Conservation (phyloP, 2,329 filamentous ascomycete genomes). For the Akanthomyces lecanii region DNA sequence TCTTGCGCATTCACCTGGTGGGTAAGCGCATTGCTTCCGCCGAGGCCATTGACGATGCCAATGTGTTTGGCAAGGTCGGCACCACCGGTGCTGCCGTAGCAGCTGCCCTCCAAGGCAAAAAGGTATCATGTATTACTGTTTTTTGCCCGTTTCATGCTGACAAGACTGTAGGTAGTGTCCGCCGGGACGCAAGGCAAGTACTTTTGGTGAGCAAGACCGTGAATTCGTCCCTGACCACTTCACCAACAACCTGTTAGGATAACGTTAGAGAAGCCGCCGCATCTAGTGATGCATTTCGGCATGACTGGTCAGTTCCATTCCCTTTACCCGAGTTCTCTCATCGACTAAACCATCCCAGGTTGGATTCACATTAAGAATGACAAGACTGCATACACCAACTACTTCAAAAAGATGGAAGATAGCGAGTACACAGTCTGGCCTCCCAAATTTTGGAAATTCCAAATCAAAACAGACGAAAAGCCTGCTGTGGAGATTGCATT, state of each 20-base stretch:
- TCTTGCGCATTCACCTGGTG: conserved; percentile 75
- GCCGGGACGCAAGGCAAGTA: conserved; percentile 93
- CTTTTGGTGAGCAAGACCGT: conserved; percentile 62
- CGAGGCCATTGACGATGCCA: conserved; percentile 70
- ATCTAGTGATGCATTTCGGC: conserved; percentile 85
- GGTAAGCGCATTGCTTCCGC: conserved; percentile 73
- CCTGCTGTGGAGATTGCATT: conserved; percentile 65
- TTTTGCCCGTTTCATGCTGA: background rate
- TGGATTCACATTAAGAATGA: conserved; percentile 87
- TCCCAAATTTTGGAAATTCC: conserved; percentile 85
- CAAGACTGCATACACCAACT: conserved; percentile 72
- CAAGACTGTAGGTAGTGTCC: conserved; percentile 42
- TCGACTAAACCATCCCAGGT: conserved; percentile 36
- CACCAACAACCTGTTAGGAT: conserved; percentile 29
- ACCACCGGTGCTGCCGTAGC: conserved; percentile 73
- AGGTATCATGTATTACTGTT: conserved; percentile 30
- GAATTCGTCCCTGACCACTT: background rate
- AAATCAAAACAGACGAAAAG: conserved; percentile 59
- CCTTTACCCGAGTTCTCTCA: background rate
- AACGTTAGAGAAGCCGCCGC: conserved; percentile 68
- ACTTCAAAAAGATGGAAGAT: conserved; percentile 68
- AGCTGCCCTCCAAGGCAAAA: conserved; percentile 69
- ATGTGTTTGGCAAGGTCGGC: conserved; percentile 87
- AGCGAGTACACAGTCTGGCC: conserved; percentile 69
- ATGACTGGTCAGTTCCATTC: conserved; percentile 49